Evolutionary conservation across 2,329 filamentous ascomycete genomes (phyloP), one percentile per base, ranked within the genome.

Genomic region (Fusarium palustre): DNA sequence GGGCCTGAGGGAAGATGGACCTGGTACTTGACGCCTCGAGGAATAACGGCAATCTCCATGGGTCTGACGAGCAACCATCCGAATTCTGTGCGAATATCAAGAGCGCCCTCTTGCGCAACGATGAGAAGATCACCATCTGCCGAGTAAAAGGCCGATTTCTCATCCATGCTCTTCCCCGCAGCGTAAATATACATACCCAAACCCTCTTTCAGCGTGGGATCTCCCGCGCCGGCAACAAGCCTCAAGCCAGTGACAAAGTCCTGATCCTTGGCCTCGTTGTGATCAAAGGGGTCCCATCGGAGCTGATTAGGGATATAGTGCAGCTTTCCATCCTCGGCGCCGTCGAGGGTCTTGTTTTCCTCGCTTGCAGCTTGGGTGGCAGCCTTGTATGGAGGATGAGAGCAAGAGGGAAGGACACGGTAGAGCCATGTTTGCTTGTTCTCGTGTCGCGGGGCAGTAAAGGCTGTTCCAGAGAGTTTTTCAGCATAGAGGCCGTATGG

Each of bases 161-260:
- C 81, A 49, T 84, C 84, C 94, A 97, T 97, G 75, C 90, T 89
- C 77, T 87, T 90, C 22, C 92, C 92, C 0, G 91, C 92, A 2
- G 91, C 90, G 76, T 92, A 97, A 59, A 96, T 88, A 78, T 92
- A 90, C 64, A 96, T 93, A 24, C 92, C 93, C 42, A 97, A 74
- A 0, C 94, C 94, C 20, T 87, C 84, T 80, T 97, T 97, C 78
- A 91, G 85, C 0, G 90, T 91, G 0, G 92, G 90, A 72, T 96
- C 91, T 18, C 94, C 94, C 0, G 92, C 91, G 5, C 92, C 92
- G 3, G 92, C 92, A 13, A 97, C 84, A 22, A 94, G 84, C 63
- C 91, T 88, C 68, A 95, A 80, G 2, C 85, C 84, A 9, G 81
- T 81, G 42, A 88, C 81, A 56, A 88, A 90, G 66, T 87, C 83